Evolutionary conservation across 1,139 yeast genomes (phyloP).

Genomic region (Meyerozyma smithsonii): DNA sequence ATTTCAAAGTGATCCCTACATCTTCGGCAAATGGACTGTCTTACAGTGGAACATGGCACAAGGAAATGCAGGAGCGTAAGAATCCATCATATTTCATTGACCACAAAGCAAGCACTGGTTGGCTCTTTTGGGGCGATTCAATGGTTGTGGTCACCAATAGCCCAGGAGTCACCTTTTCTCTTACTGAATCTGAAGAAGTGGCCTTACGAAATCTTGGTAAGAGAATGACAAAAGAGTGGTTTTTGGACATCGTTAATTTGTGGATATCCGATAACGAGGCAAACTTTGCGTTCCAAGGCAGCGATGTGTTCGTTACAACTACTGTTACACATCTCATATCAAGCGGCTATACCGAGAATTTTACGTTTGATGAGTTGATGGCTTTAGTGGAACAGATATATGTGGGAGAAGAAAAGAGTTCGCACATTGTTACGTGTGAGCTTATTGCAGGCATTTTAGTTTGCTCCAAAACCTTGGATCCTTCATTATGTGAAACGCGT

Average conservation of each 20-base stretch:
- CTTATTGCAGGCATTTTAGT: conserved; percentile 54
- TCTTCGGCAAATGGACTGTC: conserved; percentile 23
- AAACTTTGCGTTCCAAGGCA: conserved; percentile 55
- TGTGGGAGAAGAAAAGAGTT: conserved; percentile 56
- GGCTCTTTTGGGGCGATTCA: conserved; percentile 72
- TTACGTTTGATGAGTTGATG: conserved; percentile 42
- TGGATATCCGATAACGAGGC: conserved; percentile 66
- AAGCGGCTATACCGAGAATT: conserved; percentile 32
- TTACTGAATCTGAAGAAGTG: conserved; percentile 33
- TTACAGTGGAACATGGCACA: conserved; percentile 41
- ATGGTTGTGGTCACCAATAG: conserved; percentile 44
- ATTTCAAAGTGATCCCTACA: conserved; percentile 40
- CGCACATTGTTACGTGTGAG: conserved; percentile 62
- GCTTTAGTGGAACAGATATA: conserved; percentile 48
- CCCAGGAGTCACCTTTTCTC: conserved; percentile 21
- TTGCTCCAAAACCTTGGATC: conserved; percentile 37
- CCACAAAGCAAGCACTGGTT: conserved; percentile 55
- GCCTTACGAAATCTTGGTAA: conserved; percentile 44
- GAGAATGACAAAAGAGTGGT: conserved; percentile 54
- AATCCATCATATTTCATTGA: conserved; percentile 56
- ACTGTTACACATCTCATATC: conserved; percentile 43
- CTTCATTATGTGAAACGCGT: conserved; percentile 24
- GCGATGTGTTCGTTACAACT: conserved; percentile 51
- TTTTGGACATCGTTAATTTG: conserved; percentile 45
- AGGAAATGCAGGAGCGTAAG: conserved; percentile 49